phyloP scores from a whole-genome alignment of 2,329 filamentous ascomycete genomes.

The Scedosporium apiospermum region DNA sequence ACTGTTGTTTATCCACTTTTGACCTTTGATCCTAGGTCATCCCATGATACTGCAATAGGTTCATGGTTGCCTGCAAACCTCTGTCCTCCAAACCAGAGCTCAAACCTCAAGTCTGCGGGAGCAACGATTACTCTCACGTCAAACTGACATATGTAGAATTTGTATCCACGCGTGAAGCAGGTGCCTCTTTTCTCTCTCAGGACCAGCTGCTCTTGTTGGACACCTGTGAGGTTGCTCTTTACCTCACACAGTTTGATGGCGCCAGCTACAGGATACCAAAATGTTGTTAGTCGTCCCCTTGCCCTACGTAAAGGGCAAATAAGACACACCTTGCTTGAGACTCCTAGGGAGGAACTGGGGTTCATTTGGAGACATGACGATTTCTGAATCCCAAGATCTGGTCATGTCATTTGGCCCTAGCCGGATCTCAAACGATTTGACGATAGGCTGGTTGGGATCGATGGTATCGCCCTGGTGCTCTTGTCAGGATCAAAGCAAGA shows the following conservation, averaged over 20 bases:
- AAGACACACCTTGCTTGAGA: slow-evolving; percentile 24
- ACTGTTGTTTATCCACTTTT: neutral
- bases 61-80: slow-evolving; percentile 28
- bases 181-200: slow-evolving; percentile 24
- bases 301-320: neutral
- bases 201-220: slow-evolving; percentile 27
- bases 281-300: neutral
- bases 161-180: slow-evolving; percentile 22
- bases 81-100: slow-evolving; percentile 31
- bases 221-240: slow-evolving; percentile 28
- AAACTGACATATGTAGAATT: slow-evolving; percentile 30
- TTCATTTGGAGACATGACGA: slow-evolving; percentile 30
- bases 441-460: slow-evolving; percentile 22
- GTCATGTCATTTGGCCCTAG: slow-evolving; percentile 22
- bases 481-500: neutral
- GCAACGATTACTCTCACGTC: slow-evolving; percentile 46
- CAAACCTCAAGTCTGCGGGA: slow-evolving; percentile 41
- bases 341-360: slow-evolving; percentile 24
- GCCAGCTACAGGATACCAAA: slow-evolving; percentile 17
- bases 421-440: slow-evolving; percentile 23
- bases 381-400: slow-evolving; percentile 25
- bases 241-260: slow-evolving; percentile 28
- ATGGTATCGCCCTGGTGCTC: slow-evolving; percentile 26
- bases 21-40: slow-evolving; percentile 9
- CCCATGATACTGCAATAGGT: slow-evolving; percentile 26